Evolutionary conservation across 345 rosid genomes (phyloP).

Genomic region (Dipteronia dyeriana): DNA sequence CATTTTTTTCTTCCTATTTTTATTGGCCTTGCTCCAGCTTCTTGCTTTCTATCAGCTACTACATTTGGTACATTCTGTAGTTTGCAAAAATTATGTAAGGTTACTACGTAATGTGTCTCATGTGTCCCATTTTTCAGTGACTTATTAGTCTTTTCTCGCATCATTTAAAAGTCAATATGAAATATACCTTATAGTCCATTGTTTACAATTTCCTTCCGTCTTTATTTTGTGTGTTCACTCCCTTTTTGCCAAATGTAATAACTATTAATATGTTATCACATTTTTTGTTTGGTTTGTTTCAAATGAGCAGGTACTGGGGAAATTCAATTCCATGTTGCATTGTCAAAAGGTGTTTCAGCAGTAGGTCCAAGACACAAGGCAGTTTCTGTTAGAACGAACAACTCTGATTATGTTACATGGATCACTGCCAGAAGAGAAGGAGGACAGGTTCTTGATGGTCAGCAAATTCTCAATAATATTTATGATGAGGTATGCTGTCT

Average conservation of each 20-base stretch:
- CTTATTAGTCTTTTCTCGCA: neutral
- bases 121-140: neutral
- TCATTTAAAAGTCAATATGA: neutral
- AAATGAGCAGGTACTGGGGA: conserved; percentile 52
- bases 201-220: neutral
- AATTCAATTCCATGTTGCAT: conserved; percentile 58
- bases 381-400: conserved; percentile 44
- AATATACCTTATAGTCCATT: neutral
- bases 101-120: neutral
- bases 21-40: neutral
- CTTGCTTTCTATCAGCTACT: neutral
- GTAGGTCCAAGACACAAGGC: conserved; percentile 66
- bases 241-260: neutral
- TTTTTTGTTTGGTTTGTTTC: conserved; percentile 20
- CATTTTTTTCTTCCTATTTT: neutral
- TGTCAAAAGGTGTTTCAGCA: conserved; percentile 65
- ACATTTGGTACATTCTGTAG: neutral
- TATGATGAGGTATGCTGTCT: conserved; percentile 46
- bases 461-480: conserved; percentile 54
- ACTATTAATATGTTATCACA: neutral
- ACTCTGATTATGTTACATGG: conserved; percentile 37
- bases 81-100: neutral
- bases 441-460: conserved; percentile 63
- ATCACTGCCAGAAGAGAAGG: conserved; percentile 77
- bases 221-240: neutral